A percentile compares a stretch with the other conserved stretches of the same genome.
Conservation (phyloP, 805 yeast genomes). For the Metschnikowia bowlesiae region DNA sequence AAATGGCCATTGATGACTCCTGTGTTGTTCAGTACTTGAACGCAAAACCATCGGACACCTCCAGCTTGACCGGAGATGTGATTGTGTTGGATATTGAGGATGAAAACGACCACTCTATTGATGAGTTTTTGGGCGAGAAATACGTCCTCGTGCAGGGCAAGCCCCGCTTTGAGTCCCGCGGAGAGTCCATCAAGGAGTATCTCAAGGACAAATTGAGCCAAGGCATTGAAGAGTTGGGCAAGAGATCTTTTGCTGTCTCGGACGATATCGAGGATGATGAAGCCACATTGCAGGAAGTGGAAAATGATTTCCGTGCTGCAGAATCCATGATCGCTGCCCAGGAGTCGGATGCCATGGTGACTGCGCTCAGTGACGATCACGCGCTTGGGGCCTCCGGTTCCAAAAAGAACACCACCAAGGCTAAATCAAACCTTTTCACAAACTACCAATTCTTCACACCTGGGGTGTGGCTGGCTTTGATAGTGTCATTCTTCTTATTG, state of each 20-base stretch:
- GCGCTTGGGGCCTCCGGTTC: slow-evolving; percentile 1
- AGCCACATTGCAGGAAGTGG: slow-evolving; percentile 17
- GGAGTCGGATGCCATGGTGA: slow-evolving; percentile 20
- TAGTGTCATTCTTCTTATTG: slow-evolving; percentile 61
- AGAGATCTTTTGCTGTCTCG: slow-evolving; percentile 14
- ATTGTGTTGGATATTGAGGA: slow-evolving; percentile 25
- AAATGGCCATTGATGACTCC: slow-evolving; percentile 10
- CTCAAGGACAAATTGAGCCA: slow-evolving; percentile 23
- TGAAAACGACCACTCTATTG: slow-evolving; percentile 15
- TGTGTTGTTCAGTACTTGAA: slow-evolving; percentile 12
- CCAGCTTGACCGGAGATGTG: slow-evolving; percentile 10
- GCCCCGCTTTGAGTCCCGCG: slow-evolving; percentile 24
- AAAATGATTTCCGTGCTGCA: slow-evolving; percentile 30
- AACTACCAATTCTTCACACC: slow-evolving; percentile 70
- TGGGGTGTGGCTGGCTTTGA: slow-evolving; percentile 72
- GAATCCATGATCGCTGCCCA: slow-evolving; percentile 29
- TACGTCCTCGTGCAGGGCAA: slow-evolving; percentile 27
- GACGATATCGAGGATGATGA: slow-evolving; percentile 7
- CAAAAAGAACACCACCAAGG: slow-evolving; percentile 3
- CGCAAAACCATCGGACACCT: slow-evolving; percentile 1
- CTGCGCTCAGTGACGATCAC: slow-evolving; percentile 19
- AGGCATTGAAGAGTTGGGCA: slow-evolving; percentile 17
- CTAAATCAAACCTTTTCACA: slow-evolving; percentile 47
- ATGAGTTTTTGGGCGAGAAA: slow-evolving; percentile 16
- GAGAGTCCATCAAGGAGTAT: slow-evolving; percentile 21